Percentiles rank a stretch among this genome's conserved stretches.
These are phyloP conservation scores for Castanea crenata DNA, from an alignment of 306 rosid species.

Conservation along the genomic window DNA sequence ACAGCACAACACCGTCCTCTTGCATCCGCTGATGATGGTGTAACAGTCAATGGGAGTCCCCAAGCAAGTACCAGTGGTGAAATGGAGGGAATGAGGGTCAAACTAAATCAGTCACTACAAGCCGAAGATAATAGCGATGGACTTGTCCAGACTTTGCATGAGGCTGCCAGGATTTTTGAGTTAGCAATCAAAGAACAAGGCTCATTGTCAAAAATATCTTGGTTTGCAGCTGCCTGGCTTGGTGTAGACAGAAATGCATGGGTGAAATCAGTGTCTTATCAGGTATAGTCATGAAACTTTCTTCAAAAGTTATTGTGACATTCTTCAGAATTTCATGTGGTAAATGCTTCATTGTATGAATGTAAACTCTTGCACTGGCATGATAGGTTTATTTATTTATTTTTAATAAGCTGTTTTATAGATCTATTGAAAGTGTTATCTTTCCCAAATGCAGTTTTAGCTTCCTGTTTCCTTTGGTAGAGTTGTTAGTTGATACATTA, in stretches of 20 bases:
- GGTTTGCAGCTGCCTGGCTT: conserved; percentile 92
- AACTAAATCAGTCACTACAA: conserved; percentile 64
- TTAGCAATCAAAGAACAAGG: conserved; percentile 76
- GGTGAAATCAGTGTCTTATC: conserved; percentile 81
- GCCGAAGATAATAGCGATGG: conserved; percentile 66
- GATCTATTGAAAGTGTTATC: not conserved
- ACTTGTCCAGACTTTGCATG: conserved; percentile 83
- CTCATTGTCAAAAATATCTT: conserved; percentile 46
- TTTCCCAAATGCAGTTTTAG: not conserved
- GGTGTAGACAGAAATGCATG: conserved; percentile 87
- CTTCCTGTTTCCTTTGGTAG: not conserved
- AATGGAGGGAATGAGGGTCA: conserved; percentile 67
- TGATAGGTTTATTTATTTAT: not conserved
- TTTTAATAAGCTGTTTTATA: not conserved
- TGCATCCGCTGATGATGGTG: conserved; percentile 80
- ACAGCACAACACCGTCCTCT: conserved; percentile 32
- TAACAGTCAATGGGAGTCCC: conserved; percentile 73
- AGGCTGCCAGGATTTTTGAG: conserved; percentile 90
- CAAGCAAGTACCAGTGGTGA: conserved; percentile 58
- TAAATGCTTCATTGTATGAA: conserved; percentile 4
- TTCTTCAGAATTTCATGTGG: not conserved
- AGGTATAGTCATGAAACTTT: conserved; percentile 45
- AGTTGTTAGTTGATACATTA: not conserved
- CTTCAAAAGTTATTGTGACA: not conserved
- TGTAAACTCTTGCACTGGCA: not conserved